Conservation (phyloP, 805 yeast species). For the Crinitomyces ghanaensis region DNA sequence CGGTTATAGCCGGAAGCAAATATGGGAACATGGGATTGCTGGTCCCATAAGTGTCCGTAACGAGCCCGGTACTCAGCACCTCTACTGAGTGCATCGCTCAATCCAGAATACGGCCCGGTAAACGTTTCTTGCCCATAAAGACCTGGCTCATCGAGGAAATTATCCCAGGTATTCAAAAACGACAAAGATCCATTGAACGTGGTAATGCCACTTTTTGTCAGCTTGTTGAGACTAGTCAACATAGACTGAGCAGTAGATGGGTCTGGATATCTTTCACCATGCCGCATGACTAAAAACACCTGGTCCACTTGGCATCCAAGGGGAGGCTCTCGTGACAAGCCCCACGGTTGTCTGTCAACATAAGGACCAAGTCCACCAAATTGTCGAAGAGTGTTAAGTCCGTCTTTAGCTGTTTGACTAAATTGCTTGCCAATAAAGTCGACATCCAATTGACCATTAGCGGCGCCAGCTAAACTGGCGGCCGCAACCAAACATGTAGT, state of each 20-base stretch:
- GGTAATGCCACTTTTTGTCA: conserved; percentile 4
- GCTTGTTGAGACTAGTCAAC: conserved; percentile 11
- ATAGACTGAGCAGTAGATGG: conserved; percentile 8
- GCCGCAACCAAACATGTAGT: no score
- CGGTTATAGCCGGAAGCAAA: conserved; percentile 47
- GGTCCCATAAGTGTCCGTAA: conserved; percentile 37
- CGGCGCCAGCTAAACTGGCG: conserved; percentile 1
- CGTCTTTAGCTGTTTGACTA: conserved; percentile 26
- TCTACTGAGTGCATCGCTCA: conserved; percentile 35
- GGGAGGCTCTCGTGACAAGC: conserved; percentile 43
- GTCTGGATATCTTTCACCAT: conserved; percentile 48
- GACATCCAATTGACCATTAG: neutral
- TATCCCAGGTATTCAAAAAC: conserved; percentile 38
- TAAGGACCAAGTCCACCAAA: conserved; percentile 47
- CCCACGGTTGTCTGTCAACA: conserved; percentile 38
- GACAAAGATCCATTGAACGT: conserved; percentile 31
- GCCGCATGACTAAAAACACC: conserved; percentile 42
- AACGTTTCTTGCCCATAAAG: conserved; percentile 41
- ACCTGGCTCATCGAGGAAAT: conserved; percentile 28
- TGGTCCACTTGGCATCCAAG: conserved; percentile 40
- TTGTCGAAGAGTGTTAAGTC: conserved; percentile 36
- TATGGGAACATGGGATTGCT: conserved; percentile 32
- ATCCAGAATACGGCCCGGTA: conserved; percentile 43
- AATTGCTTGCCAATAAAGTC: conserved; percentile 6
- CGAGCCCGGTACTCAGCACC: conserved; percentile 39